Conservation (phyloP, 2,329 filamentous ascomycete species). For the Clarireedia paspali region DNA sequence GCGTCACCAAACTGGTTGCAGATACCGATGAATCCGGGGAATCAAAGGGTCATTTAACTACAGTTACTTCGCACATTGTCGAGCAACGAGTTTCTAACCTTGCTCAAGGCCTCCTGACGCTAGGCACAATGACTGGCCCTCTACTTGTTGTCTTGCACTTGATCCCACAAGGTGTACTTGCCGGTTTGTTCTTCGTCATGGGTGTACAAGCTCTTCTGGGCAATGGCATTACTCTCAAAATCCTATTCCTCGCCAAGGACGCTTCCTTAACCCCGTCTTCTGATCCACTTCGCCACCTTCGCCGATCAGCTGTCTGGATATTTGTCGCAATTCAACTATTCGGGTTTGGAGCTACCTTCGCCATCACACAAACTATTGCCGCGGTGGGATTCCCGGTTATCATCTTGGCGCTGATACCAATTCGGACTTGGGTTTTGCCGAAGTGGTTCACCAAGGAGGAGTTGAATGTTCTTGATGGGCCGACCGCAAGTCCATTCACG, state of each 20-base stretch:
- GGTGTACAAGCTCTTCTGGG: constrained; percentile 67
- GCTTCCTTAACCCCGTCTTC: constrained; percentile 48
- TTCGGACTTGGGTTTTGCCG: constrained; percentile 33
- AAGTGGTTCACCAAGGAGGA: constrained; percentile 25
- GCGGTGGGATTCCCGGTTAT: constrained; percentile 65
- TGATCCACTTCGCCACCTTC: constrained; percentile 52
- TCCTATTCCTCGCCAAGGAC: constrained; percentile 64
- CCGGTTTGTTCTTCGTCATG: constrained; percentile 81
- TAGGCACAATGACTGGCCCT: constrained; percentile 72
- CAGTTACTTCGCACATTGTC: constrained; percentile 54
- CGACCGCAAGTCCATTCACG: constrained; percentile 49
- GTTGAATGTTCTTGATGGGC: constrained; percentile 44
- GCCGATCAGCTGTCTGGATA: constrained; percentile 59
- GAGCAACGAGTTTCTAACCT: constrained; percentile 77
- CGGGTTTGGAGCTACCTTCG: constrained; percentile 71
- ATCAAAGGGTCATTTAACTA: constrained; percentile 50
- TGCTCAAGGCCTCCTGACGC: constrained; percentile 66
- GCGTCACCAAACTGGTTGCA: constrained; percentile 52
- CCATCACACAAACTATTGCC: constrained; percentile 75
- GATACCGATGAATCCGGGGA: constrained; percentile 43
- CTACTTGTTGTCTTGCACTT: constrained; percentile 67
- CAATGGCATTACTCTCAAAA: constrained; percentile 70
- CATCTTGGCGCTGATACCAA: constrained; percentile 23
- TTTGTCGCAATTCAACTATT: constrained; percentile 63
- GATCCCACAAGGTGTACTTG: constrained; percentile 72